Base-by-base conservation (phyloP, 1,139 yeast genomes). In the Pichia norvegensis region DNA sequence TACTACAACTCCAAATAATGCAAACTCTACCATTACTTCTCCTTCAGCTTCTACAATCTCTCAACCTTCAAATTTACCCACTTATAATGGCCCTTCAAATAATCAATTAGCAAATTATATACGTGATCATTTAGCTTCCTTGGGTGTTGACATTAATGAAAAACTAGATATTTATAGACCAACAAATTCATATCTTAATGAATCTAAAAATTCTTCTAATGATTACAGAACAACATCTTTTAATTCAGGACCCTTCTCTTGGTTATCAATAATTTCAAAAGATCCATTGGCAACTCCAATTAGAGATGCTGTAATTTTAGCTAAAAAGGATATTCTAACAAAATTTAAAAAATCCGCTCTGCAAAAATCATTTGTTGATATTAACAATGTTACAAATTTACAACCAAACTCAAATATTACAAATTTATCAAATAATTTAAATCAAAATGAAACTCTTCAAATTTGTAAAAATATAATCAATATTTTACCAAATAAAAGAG, bases 211-310 rank as follows among this genome's bases (percentile, higher is more conserved):
- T 73, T 63, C 55, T 69, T 65, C 29, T 10, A 27, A 27, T 27
- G 69, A 68, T 10, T 69, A 68, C 48, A 58, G 69, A 13, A 64
- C 73, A 20, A 67, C 68, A 48, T 56, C 65, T 6, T 63, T 67
- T 36, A 68, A 64, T 40, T 62, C 67, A 56, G 79, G 79, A 0
- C 78, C 79, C 0, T 67, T 74, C 46, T 59, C 76, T 1, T 72
- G 78, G 76, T 56, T 72, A 3, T 65, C 78, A 0, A 46, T 78
- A 62, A 50, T 66, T 9, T 68, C 68, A 47, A 70, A 70, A 48
- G 85, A 79, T 55, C 66, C 66, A 1, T 78, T 68, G 23, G 59
- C 74, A 33, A 60, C 62, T 16, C 60, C 67, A 9, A 51, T 68
- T 25, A 60, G 67, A 57, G 48, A 53, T 9, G 22, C 31, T 25